These are phyloP conservation scores for Globisporangium radiosum DNA, from an alignment of 352 stramenopile genomes.

Conservation along the genomic window DNA sequence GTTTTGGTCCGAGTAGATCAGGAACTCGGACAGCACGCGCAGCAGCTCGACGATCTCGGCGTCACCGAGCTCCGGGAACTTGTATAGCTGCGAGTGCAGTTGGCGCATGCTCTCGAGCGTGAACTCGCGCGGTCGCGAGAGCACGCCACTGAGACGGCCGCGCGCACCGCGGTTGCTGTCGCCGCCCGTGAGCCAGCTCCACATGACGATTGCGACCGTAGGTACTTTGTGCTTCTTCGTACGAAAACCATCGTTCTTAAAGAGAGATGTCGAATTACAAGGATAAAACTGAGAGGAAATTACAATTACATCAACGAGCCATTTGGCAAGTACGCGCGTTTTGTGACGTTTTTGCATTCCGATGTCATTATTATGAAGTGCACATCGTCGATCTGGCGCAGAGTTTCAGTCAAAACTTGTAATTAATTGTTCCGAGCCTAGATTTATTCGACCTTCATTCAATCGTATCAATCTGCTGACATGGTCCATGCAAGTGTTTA, in stretches of 20 bases:
- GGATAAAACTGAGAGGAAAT: too few relatives aligned
- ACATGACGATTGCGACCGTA: constrained; percentile 17
- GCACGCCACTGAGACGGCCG: constrained; percentile 15
- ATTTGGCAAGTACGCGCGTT: too few relatives aligned
- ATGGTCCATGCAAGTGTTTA: too few relatives aligned
- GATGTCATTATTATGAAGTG: too few relatives aligned
- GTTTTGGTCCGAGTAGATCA: constrained; percentile 87
- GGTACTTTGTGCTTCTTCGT: constrained; percentile 8
- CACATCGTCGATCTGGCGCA: too few relatives aligned
- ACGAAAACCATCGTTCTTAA: neutral
- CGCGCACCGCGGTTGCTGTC: neutral
- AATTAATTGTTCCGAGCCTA: too few relatives aligned
- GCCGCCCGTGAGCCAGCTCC: constrained; percentile 34
- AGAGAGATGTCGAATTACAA: too few relatives aligned
- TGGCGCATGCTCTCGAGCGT: constrained; percentile 63
- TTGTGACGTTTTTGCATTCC: too few relatives aligned
- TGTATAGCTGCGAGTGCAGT: constrained; percentile 66
- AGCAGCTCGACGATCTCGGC: constrained; percentile 77
- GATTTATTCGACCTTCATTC: too few relatives aligned
- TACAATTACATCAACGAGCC: too few relatives aligned
- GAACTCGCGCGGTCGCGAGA: constrained; percentile 37
- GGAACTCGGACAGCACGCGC: constrained; percentile 76
- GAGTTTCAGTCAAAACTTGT: too few relatives aligned
- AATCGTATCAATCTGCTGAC: too few relatives aligned
- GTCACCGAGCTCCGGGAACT: constrained; percentile 49